Percentiles rank a stretch among this genome's conserved stretches.
Evolutionary conservation across 331 rosid genomes (phyloP).

Genomic region (Pyracantha coccinea): DNA sequence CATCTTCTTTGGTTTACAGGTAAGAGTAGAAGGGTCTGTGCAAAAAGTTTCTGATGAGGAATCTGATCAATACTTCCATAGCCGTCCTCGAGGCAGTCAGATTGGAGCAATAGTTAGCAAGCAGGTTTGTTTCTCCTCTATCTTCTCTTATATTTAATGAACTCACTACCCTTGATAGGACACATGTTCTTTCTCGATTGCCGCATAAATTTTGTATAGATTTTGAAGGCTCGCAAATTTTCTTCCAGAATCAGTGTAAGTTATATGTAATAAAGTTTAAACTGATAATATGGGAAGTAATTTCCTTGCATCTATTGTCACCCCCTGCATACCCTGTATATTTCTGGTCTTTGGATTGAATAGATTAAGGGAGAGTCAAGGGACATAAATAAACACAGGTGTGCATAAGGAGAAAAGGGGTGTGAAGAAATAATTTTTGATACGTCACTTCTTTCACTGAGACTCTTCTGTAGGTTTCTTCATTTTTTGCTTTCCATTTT

Average conservation of each 20-base stretch:
- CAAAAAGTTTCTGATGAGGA: conserved; percentile 79
- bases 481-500: neutral
- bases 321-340: neutral
- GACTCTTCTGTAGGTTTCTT: neutral
- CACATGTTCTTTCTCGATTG: neutral
- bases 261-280: neutral
- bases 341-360: neutral
- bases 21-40: conserved; percentile 88
- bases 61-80: conserved; percentile 85
- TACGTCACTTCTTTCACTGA: neutral
- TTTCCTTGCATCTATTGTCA: neutral
- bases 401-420: neutral
- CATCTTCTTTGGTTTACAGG: conserved; percentile 34
- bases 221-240: neutral
- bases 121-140: conserved; percentile 49
- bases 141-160: neutral
- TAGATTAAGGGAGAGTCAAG: neutral
- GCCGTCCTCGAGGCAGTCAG: conserved; percentile 98
- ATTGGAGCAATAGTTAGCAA: conserved; percentile 93
- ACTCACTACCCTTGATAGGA: neutral
- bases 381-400: neutral
- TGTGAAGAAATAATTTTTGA: neutral
- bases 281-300: neutral
- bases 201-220: neutral
- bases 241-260: neutral